These are phyloP conservation scores for Hypoxylon sp. DNA, from an alignment of 2,329 filamentous ascomycete species.

Conservation along the genomic window DNA sequence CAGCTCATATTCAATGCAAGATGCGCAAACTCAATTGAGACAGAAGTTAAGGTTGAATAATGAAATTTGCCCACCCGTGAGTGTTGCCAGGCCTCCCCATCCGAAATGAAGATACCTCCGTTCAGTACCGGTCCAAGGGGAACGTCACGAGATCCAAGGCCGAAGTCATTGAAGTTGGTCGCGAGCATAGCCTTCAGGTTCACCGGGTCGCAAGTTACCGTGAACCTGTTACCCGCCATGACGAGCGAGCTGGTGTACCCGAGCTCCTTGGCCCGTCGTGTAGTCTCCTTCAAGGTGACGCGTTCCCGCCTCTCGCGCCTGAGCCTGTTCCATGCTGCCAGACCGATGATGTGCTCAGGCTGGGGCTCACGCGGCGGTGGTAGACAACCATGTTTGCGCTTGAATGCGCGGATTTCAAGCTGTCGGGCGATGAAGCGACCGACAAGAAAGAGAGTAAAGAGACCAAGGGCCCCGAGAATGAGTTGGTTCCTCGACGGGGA, in stretches of 20 bases:
- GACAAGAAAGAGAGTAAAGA: slow-evolving; percentile 1
- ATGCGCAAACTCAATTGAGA: background rate
- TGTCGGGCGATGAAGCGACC: slow-evolving; percentile 8
- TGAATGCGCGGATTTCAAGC: slow-evolving; percentile 19
- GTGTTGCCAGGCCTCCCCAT: slow-evolving; percentile 22
- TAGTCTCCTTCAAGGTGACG: slow-evolving; percentile 18
- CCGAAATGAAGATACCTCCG: slow-evolving; percentile 26
- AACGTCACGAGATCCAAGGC: slow-evolving; percentile 11
- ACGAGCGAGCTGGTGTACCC: slow-evolving; percentile 21
- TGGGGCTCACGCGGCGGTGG: slow-evolving; percentile 17
- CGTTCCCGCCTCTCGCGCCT: slow-evolving; percentile 13
- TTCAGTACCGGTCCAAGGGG: slow-evolving; percentile 20
- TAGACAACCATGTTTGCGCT: slow-evolving; percentile 10
- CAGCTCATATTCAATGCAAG: background rate
- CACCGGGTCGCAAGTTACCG: slow-evolving; percentile 13
- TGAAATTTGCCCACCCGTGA: slow-evolving; percentile 4
- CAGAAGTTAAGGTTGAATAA: background rate
- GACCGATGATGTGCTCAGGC: slow-evolving; percentile 17
- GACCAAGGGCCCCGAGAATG: slow-evolving; percentile 1
- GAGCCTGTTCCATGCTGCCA: slow-evolving; percentile 15
- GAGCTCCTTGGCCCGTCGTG: slow-evolving; percentile 17
- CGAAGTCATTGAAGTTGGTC: slow-evolving; percentile 18
- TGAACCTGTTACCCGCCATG: slow-evolving; percentile 20
- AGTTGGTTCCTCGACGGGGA: slow-evolving; percentile 9
- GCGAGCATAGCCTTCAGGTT: slow-evolving; percentile 23